Percentiles rank a stretch among this genome's conserved stretches.
These are phyloP conservation scores for Carex arenaria DNA, from an alignment of 202 grass and related monocot species.

Conservation along the genomic window DNA sequence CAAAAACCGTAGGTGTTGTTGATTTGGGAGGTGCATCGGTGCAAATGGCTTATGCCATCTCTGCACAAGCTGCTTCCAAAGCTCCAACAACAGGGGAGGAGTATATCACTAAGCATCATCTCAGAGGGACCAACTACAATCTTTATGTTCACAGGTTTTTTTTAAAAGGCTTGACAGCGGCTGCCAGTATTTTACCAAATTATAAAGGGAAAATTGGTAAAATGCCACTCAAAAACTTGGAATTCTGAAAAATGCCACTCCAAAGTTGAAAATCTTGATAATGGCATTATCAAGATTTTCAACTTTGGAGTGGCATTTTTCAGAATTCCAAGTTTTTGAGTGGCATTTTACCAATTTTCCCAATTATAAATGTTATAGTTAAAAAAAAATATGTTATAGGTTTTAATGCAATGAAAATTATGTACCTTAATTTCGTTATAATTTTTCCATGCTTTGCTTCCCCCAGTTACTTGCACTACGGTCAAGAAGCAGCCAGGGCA, in stretches of 20 bases:
- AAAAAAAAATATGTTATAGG: no score
- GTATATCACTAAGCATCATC: constrained; percentile 34
- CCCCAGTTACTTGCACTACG: constrained; percentile 54
- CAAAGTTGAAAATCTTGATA: no score
- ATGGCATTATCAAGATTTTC: no score
- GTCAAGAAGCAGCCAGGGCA: constrained; percentile 32
- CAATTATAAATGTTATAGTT: background rate
- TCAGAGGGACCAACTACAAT: constrained; percentile 38
- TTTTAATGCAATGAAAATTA: no score
- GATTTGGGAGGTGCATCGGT: constrained; percentile 50
- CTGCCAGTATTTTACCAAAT: background rate
- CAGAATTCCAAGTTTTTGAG: no score
- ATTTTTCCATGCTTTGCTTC: background rate
- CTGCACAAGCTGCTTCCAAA: constrained; percentile 22
- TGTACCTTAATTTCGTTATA: background rate
- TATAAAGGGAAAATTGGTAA: no score
- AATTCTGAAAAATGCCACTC: no score
- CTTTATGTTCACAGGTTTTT: constrained; percentile 46
- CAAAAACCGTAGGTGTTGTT: constrained; percentile 37
- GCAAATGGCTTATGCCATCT: constrained; percentile 58
- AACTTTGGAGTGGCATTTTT: no score
- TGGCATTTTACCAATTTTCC: background rate
- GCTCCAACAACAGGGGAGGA: constrained; percentile 29
- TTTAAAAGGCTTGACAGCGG: background rate
- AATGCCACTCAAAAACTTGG: no score